Base-by-base conservation (phyloP, 169 alveolate species). In the Plasmodium vinckei region DNA sequence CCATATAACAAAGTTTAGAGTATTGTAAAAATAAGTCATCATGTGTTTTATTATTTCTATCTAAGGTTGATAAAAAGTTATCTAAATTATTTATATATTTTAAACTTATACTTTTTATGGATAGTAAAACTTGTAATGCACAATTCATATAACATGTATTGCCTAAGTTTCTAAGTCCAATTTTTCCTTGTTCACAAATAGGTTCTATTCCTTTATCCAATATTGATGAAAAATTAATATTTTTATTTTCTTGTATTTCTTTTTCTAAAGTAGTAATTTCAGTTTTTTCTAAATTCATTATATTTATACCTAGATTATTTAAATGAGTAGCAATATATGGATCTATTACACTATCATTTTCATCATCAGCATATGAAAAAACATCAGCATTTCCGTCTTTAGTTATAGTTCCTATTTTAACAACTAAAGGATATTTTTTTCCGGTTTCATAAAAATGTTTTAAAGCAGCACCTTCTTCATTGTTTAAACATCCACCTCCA, bases 361-460 rank as follows among this genome's bases (percentile, higher is more conserved):
- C 97, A 33, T 95, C 96, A 93, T 96, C 94, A 21, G 98, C 98
- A 92, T 97, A 97, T 53, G 98, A 96, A 91, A 93, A 97, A 15
- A 97, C 97, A 59, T 97, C 98, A 1, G 98, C 99, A 47, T 92
- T 93, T 10, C 97, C 96, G 59, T 93, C 94, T 5, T 97, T 97
- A 4, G 98, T 96, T 49, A 97, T 96, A 27, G 99, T 97, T 1
- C 98, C 98, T 15, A 97, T 72, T 93, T 97, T 97, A 25, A 96
- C 99, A 25, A 95, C 98, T 79, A 97, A 79, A 39, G 98, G 98
- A 72, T 93, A 94, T 19, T 72, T 77, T n/a, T 87, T 70, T 1
- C 97, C 97, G 2, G 95, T 61, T 70, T 94, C 96, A 90, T 91
- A 71, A 87, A 88, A 96, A 70, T 96, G 98, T 42, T 91, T 92